Conservation (phyloP, 805 yeast genomes). For the Metahyphopichia silvanorum region DNA sequence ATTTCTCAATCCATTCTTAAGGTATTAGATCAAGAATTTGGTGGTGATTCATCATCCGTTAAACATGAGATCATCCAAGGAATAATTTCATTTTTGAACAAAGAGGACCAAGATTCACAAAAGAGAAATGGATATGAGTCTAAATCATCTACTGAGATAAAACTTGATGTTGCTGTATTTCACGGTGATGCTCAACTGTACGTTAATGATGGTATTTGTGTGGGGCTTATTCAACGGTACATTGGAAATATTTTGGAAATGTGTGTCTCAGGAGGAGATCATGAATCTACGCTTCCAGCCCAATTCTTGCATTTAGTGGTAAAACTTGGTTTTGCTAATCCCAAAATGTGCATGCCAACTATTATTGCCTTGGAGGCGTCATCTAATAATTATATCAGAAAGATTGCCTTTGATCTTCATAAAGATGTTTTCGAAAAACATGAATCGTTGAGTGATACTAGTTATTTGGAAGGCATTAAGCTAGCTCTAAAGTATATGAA, state of each 20-base stretch:
- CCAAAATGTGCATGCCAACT: slow-evolving; percentile 65
- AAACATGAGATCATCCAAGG: slow-evolving; percentile 54
- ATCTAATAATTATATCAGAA: slow-evolving; percentile 36
- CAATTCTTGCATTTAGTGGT: slow-evolving; percentile 54
- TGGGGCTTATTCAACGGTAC: slow-evolving; percentile 68
- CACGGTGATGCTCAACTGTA: slow-evolving; percentile 50
- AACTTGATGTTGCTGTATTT: slow-evolving; percentile 48
- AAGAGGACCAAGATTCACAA: slow-evolving; percentile 50
- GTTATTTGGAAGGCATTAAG: slow-evolving; percentile 61
- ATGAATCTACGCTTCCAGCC: slow-evolving; percentile 49
- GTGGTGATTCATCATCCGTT: slow-evolving; percentile 31
- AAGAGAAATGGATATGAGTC: slow-evolving; percentile 37
- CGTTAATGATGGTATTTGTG: slow-evolving; percentile 67
- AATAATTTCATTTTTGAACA: slow-evolving; percentile 52
- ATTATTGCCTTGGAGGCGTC: slow-evolving; percentile 69
- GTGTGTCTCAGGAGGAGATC: slow-evolving; percentile 46
- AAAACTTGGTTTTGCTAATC: slow-evolving; percentile 70
- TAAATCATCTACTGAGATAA: slow-evolving; percentile 27
- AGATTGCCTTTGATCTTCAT: slow-evolving; percentile 52
- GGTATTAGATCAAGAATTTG: slow-evolving; percentile 51
- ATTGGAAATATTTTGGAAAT: slow-evolving; percentile 44
- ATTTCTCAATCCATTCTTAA: slow-evolving; percentile 51
- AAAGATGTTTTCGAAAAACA: slow-evolving; percentile 57
- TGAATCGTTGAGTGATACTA: slow-evolving; percentile 66
- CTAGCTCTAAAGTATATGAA: slow-evolving; percentile 45